Percentiles rank a stretch among this genome's conserved stretches.
Evolutionary conservation across 805 yeast species (phyloP).

Genomic region (Myxozyma udenii): DNA sequence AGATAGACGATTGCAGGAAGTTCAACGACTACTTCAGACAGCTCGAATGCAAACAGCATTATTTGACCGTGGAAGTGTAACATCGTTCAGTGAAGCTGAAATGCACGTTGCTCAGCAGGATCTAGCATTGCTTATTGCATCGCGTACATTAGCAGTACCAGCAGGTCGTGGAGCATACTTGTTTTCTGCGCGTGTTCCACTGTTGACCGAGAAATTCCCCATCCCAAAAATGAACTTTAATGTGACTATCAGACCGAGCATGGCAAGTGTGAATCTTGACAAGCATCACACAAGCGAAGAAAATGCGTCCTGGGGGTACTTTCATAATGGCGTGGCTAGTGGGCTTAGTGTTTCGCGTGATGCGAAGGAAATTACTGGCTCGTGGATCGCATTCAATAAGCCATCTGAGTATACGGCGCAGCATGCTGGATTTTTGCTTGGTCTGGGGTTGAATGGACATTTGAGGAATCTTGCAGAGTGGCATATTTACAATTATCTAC

Average conservation of each 20-base stretch:
- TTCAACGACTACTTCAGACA: conserved; percentile 66
- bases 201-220: conserved; percentile 80
- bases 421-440: conserved; percentile 93
- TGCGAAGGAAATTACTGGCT: conserved; percentile 70
- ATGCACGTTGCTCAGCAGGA: conserved; percentile 38
- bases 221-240: conserved; percentile 72
- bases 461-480: conserved; percentile 81
- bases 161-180: conserved; percentile 75
- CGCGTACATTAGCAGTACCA: conserved; percentile 72
- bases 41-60: conserved; percentile 55
- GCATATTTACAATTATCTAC: conserved; percentile 90
- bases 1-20: conserved; percentile 78
- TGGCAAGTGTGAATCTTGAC: conserved; percentile 60
- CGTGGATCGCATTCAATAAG: conserved; percentile 87
- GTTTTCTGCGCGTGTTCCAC: conserved; percentile 65
- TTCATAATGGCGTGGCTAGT: conserved; percentile 87
- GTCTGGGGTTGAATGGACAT: conserved; percentile 90
- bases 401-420: conserved; percentile 72
- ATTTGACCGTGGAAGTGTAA: conserved; percentile 48
- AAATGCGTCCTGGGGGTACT: conserved; percentile 73
- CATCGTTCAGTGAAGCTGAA: conserved; percentile 51
- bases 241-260: conserved; percentile 61
- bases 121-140: conserved; percentile 58
- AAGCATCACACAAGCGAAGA: conserved; percentile 51
- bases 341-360: conserved; percentile 73